phyloP scores from a whole-genome alignment of 805 yeast genomes.

The Candida dajiaensis region DNA sequence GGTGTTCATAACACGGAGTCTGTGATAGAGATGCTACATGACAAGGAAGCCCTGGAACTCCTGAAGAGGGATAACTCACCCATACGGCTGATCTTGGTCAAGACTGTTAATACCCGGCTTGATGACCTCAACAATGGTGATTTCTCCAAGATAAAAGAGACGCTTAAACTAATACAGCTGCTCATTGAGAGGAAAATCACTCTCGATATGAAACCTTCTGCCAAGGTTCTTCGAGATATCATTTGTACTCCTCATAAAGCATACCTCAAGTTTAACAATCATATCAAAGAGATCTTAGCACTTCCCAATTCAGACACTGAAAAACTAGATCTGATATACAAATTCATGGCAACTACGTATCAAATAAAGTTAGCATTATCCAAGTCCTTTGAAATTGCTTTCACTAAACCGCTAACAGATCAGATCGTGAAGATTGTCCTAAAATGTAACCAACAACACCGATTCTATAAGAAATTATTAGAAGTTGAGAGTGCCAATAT shows the following conservation, averaged over 20 bases:
- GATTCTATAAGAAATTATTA: background rate
- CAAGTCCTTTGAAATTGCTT: background rate
- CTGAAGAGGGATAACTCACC: background rate
- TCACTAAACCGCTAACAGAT: background rate
- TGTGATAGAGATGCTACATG: background rate
- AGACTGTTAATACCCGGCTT: background rate
- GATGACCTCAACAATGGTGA: background rate
- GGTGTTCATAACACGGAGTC: background rate
- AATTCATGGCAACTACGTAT: background rate
- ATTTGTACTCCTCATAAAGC: background rate
- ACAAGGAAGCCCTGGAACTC: background rate
- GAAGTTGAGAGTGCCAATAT: background rate
- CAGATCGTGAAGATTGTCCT: background rate
- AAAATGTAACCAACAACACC: background rate
- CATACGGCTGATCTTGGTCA: background rate
- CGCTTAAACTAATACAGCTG: background rate
- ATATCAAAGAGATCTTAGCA: background rate
- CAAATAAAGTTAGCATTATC: background rate
- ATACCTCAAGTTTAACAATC: background rate
- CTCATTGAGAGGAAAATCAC: background rate
- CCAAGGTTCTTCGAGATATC: background rate
- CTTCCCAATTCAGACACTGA: background rate
- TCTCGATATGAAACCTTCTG: background rate
- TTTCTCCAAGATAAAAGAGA: background rate
- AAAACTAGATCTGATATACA: background rate